phyloP scores from a whole-genome alignment of 305 asterid genomes.

The Plantago coronopus region DNA sequence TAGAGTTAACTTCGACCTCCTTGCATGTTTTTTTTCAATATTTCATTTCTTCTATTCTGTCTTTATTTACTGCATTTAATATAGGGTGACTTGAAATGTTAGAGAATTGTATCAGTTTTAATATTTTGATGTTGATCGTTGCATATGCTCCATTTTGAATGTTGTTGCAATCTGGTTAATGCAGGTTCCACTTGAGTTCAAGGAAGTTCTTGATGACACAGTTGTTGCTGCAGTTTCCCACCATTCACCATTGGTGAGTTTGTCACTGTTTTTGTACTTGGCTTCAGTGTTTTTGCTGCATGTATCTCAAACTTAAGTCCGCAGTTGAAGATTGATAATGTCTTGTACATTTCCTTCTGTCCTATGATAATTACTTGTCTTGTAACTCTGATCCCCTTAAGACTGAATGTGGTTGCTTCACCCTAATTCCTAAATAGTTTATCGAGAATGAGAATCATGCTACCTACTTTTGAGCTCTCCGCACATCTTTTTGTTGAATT shows the following conservation, averaged over 20 bases:
- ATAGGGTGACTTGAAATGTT: slow-evolving; percentile 7
- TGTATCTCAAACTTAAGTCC: slow-evolving; percentile 2
- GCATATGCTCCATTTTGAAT: slow-evolving; percentile 4
- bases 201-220: slow-evolving; percentile 88
- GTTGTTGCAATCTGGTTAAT: slow-evolving; percentile 27
- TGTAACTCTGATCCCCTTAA: background rate
- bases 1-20: slow-evolving; percentile 34
- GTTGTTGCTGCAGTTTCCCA: slow-evolving; percentile 81
- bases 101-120: background rate
- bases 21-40: slow-evolving; percentile 24
- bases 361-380: background rate
- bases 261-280: slow-evolving; percentile 23
- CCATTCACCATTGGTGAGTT: slow-evolving; percentile 70
- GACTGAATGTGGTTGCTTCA: background rate
- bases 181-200: slow-evolving; percentile 93
- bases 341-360: background rate
- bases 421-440: background rate
- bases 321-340: background rate
- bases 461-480: slow-evolving; percentile 13
- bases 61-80: slow-evolving; percentile 10
- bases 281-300: slow-evolving; percentile 13
- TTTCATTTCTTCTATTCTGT: slow-evolving; percentile 11
- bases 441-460: background rate
- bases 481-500: slow-evolving; percentile 4
- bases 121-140: background rate